phyloP scores from a whole-genome alignment of 2,329 filamentous ascomycete genomes.

The Diaporthe australafricana region DNA sequence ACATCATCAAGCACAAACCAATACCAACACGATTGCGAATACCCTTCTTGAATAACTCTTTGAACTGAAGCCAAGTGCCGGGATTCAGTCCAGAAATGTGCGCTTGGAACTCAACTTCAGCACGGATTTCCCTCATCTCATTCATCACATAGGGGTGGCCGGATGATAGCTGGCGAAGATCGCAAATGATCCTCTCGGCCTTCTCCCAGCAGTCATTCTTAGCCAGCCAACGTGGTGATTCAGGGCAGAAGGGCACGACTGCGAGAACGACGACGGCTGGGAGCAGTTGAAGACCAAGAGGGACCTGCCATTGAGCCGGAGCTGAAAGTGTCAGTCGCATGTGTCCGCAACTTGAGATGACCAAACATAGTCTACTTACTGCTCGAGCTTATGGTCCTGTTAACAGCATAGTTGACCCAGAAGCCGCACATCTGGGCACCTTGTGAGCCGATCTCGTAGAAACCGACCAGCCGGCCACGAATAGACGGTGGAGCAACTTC shows the following conservation, averaged over 20 bases:
- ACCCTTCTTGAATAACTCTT: constrained; percentile 52
- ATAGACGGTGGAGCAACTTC: constrained; percentile 34
- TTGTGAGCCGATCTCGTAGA: constrained; percentile 37
- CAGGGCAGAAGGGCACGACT: constrained; percentile 60
- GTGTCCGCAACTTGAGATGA: constrained; percentile 41
- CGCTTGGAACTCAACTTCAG: constrained; percentile 59
- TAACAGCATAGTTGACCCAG: constrained; percentile 52
- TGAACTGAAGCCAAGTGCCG: constrained; percentile 71
- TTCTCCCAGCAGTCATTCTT: constrained; percentile 62
- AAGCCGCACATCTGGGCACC: constrained; percentile 64
- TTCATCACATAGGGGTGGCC: constrained; percentile 71
- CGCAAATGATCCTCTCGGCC: constrained; percentile 63
- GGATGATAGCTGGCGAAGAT: constrained; percentile 62
- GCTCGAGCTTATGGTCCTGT: constrained; percentile 11
- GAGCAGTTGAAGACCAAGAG: constrained; percentile 65
- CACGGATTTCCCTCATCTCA: constrained; percentile 69
- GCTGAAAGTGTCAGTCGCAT: constrained; percentile 12
- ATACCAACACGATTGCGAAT: constrained; percentile 58
- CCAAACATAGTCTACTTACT: constrained; percentile 48
- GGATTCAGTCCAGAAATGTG: constrained; percentile 58
- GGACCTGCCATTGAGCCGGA: constrained; percentile 61
- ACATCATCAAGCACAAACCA: constrained; percentile 64
- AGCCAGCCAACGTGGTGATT: constrained; percentile 72
- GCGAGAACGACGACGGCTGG: constrained; percentile 63
- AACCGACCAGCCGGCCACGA: constrained; percentile 31